phyloP scores from a whole-genome alignment of 768 basidiomycete species.

The Mycena chlorophos region DNA sequence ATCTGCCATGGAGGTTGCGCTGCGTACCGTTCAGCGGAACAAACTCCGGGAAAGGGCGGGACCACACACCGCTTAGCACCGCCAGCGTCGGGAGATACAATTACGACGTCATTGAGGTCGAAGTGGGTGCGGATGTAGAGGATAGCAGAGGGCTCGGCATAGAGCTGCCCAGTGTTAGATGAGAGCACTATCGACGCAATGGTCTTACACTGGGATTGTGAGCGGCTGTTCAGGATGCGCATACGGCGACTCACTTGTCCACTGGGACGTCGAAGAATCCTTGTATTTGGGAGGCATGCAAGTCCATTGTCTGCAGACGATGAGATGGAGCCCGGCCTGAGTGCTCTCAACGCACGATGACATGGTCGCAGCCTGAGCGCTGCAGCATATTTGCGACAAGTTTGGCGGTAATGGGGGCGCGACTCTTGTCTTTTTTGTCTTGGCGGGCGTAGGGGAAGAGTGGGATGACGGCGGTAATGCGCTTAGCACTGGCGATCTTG shows the following conservation, averaged over 20 bases:
- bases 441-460: slow-evolving; percentile 96
- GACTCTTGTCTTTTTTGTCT: slow-evolving; percentile 99
- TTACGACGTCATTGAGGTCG: slow-evolving; percentile 80
- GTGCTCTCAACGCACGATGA: slow-evolving; percentile 65
- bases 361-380: slow-evolving; percentile 91
- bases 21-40: slow-evolving; percentile 33
- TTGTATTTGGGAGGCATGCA: slow-evolving; percentile 98
- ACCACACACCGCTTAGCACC: slow-evolving; percentile 87
- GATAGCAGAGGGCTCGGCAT: slow-evolving; percentile 93
- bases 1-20: slow-evolving; percentile 96
- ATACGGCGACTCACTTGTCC: slow-evolving; percentile 78
- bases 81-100: slow-evolving; percentile 97
- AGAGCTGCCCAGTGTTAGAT: slow-evolving; percentile 58
- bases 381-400: slow-evolving; percentile 97
- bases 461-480: slow-evolving; percentile 98
- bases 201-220: slow-evolving; percentile 16
- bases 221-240: not conserved
- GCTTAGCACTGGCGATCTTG: slow-evolving; percentile 97
- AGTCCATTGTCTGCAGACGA: slow-evolving; percentile 99
- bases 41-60: slow-evolving; percentile 10
- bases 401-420: slow-evolving; percentile 97
- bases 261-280: slow-evolving; percentile 99
- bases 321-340: no score
- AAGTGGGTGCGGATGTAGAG: slow-evolving; percentile 94
- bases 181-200: slow-evolving; percentile 4